Base-by-base conservation (phyloP, 2,329 filamentous ascomycete species). In the Fusarium kyushuense region DNA sequence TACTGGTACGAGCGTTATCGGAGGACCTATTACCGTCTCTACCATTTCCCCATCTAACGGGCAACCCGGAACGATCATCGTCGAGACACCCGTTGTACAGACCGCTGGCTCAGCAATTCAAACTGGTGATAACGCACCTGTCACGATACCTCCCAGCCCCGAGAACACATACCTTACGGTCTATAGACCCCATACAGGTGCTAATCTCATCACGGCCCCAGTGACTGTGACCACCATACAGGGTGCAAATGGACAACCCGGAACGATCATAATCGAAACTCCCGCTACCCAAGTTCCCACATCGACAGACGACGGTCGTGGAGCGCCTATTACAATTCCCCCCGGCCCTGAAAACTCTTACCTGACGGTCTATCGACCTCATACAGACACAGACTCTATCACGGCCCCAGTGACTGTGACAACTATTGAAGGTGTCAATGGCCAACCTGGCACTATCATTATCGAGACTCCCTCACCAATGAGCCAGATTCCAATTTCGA, bases 121-220 rank as follows among this genome's bases (percentile, higher is more conserved):
- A 12, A 19, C 25, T 2, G 45, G 43, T 13, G 33, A 40, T 7
- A n/a, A 40, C 8, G 29, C 45, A 2, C 54, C 54, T 38, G 63
- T 61, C 3, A 66, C 56, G 4, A 65, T 69, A 14, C 60, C 65
- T 3, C 54, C 64, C 6, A 43, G 64, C 3, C 64, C 65, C 1
- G 33, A 54, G 7, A 65, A 57, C 27, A 42, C 59, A 1, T 69
- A 69, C 16, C n/a, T 68, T 9, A 69, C 65, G 4, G 47, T 69
- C 6, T 68, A 69, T 5, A 53, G 65, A 36, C 65, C 65, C 25
- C 60, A 68, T 21, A 56, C 40, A 2, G 59, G 65, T n/a, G n/a
- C 40, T 12, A 52, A 57, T 14, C 13, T 35, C 9, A 68, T 68
- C 11, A 65, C 54, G 14, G 52, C 47, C 2, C 65, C 65, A 17